Evolutionary conservation across 2,329 filamentous ascomycete species (phyloP).

Genomic region (Aspergillus spinulosporus): DNA sequence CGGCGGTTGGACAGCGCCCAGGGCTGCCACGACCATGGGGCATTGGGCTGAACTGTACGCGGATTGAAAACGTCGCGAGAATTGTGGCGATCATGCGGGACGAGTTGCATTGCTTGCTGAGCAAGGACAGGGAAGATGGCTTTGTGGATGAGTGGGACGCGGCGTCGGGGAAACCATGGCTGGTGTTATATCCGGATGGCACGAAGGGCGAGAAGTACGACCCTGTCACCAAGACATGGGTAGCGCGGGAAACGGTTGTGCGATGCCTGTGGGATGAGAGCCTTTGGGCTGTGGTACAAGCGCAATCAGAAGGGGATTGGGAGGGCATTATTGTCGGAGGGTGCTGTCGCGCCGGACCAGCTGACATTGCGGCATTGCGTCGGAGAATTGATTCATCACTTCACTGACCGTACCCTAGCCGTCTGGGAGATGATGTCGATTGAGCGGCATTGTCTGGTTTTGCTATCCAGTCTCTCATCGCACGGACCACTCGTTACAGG

Average conservation of each 20-base stretch:
- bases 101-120: constrained; percentile 43
- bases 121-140: constrained; percentile 17
- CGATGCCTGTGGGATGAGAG: constrained; percentile 16
- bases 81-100: constrained; percentile 31
- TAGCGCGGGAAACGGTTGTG: constrained; percentile 1
- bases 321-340: constrained; percentile 19
- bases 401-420: too few species aligned
- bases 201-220: constrained; percentile 69
- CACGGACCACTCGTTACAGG: neutral
- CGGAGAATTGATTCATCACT: constrained; percentile 8
- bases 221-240: constrained; percentile 63
- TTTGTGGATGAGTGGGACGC: constrained; percentile 27
- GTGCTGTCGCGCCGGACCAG: constrained; percentile 20
- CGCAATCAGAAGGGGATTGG: constrained; percentile 12
- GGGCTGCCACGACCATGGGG: constrained; percentile 54
- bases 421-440: neutral
- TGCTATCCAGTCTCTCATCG: neutral
- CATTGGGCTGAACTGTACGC: constrained; percentile 67
- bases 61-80: constrained; percentile 27
- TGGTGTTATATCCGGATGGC: constrained; percentile 69
- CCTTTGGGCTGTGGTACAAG: constrained; percentile 17
- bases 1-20: constrained; percentile 33
- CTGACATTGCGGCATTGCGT: constrained; percentile 18
- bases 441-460: neutral
- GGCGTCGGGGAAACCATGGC: constrained; percentile 41